phyloP scores from a whole-genome alignment of 495 filamentous ascomycete species.

The Hyaloscypha bicolor region DNA sequence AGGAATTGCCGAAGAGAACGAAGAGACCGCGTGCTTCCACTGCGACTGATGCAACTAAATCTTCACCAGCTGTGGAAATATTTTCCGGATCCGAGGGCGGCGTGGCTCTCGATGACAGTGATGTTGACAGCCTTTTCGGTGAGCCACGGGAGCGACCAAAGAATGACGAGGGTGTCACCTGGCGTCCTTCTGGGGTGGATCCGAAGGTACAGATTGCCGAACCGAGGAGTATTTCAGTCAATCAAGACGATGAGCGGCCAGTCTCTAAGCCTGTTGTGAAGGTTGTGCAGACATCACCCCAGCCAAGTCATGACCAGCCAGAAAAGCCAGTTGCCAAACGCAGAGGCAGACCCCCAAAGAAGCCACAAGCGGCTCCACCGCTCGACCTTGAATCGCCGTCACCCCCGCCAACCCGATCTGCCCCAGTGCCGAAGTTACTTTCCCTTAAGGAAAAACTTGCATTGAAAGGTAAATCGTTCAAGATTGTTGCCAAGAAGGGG shows the following conservation, averaged over 20 bases:
- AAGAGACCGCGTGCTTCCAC: not conserved
- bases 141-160: slow-evolving; percentile 21
- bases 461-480: slow-evolving; percentile 29
- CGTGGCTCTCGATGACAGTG: slow-evolving; percentile 6
- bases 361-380: not conserved
- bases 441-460: slow-evolving; percentile 30
- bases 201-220: slow-evolving; percentile 3
- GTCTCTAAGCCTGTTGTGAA: not conserved
- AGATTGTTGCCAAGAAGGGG: slow-evolving; percentile 26
- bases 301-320: slow-evolving; percentile 5
- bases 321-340: slow-evolving; percentile 18
- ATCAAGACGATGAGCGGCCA: not conserved
- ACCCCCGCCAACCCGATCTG: not conserved
- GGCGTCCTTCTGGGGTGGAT: slow-evolving; percentile 6
- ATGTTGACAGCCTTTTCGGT: slow-evolving; percentile 30
- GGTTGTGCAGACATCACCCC: not conserved
- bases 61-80: slow-evolving; percentile 8
- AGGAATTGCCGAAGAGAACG: slow-evolving; percentile 13
- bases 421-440: slow-evolving; percentile 17
- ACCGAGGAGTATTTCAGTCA: not conserved
- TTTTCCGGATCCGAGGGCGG: slow-evolving; percentile 19
- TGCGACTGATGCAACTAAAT: not conserved
- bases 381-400: slow-evolving; percentile 7
- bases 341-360: slow-evolving; percentile 28
- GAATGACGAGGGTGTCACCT: not conserved